Evolutionary conservation across 345 rosid species (phyloP).

Genomic region (Mallotus nudiflorus): DNA sequence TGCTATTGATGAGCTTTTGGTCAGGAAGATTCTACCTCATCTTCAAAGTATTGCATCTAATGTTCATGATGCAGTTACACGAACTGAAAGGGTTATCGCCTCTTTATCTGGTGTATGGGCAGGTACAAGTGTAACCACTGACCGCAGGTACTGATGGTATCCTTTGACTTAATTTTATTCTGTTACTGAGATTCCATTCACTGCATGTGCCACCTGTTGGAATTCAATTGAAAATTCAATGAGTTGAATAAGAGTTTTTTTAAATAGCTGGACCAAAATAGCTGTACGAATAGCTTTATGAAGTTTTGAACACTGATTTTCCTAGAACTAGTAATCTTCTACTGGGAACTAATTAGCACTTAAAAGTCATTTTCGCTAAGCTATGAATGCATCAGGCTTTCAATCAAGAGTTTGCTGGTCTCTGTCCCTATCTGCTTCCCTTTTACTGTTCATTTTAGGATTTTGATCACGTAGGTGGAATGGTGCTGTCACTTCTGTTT

Average conservation of each 20-base stretch:
- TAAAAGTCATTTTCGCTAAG: background rate
- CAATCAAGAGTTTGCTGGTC: background rate
- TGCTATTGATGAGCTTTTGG: conserved; percentile 79
- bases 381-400: background rate
- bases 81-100: conserved; percentile 76
- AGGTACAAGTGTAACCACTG: conserved; percentile 56
- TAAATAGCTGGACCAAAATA: background rate
- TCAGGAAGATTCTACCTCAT: conserved; percentile 80
- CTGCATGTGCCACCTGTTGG: too few species aligned
- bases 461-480: background rate
- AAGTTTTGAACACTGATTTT: background rate
- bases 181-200: background rate
- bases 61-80: conserved; percentile 79
- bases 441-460: background rate
- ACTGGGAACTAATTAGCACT: background rate
- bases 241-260: too few species aligned
- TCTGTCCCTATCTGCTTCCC: background rate
- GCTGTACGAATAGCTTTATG: too few species aligned
- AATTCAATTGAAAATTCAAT: too few species aligned
- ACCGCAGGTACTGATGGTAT: conserved; percentile 50
- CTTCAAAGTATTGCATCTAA: conserved; percentile 69
- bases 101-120: conserved; percentile 83
- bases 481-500: background rate
- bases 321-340: background rate
- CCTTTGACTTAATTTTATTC: background rate